Evolutionary conservation across 108 stramenopile species (phyloP), one percentile per base, ranked within the genome.

Genomic region (Mayamaea pseudoterrestris): DNA sequence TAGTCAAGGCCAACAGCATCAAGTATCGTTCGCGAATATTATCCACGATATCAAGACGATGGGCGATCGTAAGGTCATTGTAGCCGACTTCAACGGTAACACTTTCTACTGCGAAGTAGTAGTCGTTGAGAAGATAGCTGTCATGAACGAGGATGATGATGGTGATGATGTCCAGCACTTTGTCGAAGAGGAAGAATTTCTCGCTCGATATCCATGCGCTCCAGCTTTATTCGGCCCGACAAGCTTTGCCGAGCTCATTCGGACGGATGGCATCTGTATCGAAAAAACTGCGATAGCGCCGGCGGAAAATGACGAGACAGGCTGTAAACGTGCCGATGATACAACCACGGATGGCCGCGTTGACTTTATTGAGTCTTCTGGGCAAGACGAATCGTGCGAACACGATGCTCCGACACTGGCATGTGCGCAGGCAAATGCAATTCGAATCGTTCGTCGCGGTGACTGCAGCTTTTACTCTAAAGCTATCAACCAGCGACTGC

Each of bases 201-300:
- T 74, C n/a, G 55, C 53, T 14, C 24, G 28, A 18, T 60, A 64
- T 46, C 78, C 86, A 5, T 88, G 86, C 44, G 50, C 65, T 9
- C 81, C 81, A n/a, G 78, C 68, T n/a, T 41, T 83, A 16, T 88
- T 83, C 68, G 80, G 86, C 21, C 68, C 63, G 9, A 60, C 78
- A 26, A 47, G 53, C 21, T 50, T 78, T 25, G 25, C 56, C 3
- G 32, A 67, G 6, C 41, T 88, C 23, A 32, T 17, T 16, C 20
- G 53, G 21, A 45, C 31, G 24, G 57, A 35, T 27, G 78, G 58
- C 6, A 12, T 66, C 3, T 35, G 36, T 21, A 35, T 80, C 2
- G 62, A 63, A 27, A 74, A 63, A 1, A 32, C 26, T 21, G 23
- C 76, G 28, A 30, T 35, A 7, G 9, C 51, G 13, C 71, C n/a